Evolutionary conservation across 345 rosid genomes (phyloP).

Genomic region (Pseudoturritis turrita): DNA sequence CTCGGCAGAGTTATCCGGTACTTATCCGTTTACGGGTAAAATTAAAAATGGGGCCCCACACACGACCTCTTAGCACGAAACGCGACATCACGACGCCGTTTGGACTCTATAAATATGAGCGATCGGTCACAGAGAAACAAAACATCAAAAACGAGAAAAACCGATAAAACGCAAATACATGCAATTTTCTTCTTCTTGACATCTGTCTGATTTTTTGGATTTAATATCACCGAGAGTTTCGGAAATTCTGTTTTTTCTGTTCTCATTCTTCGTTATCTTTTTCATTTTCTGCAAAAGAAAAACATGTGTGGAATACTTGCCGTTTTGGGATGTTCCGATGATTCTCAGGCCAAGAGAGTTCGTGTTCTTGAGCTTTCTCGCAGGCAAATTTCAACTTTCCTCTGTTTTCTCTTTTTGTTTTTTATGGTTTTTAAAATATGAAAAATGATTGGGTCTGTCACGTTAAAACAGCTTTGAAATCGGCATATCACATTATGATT

Average conservation of each 20-base stretch:
- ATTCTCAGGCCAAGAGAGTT: conserved; percentile 90
- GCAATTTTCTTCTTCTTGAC: background rate
- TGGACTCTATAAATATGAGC: conserved; percentile 24
- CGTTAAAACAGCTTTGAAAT: background rate
- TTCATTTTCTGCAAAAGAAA: background rate
- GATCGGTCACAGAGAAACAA: background rate
- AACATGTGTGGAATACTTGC: conserved; percentile 96
- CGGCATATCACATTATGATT: background rate
- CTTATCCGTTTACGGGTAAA: conserved; percentile 19
- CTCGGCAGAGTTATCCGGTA: conserved; percentile 11
- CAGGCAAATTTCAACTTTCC: conserved; percentile 45
- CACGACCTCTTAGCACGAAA: background rate
- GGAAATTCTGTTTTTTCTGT: background rate
- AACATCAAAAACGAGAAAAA: background rate
- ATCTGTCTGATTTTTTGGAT: background rate
- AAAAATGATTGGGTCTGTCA: background rate
- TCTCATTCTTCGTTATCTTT: background rate
- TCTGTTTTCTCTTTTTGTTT: background rate
- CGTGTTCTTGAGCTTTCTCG: conserved; percentile 99
- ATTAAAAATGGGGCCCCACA: background rate
- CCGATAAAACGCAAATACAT: conserved; percentile 7
- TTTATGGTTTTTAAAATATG: background rate
- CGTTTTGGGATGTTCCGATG: conserved; percentile 87
- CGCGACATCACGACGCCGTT: conserved; percentile 29
- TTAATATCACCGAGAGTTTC: background rate